Evolutionary conservation across 2,329 filamentous ascomycete species (phyloP).

Genomic region (Phaeomoniella chlamydospora): DNA sequence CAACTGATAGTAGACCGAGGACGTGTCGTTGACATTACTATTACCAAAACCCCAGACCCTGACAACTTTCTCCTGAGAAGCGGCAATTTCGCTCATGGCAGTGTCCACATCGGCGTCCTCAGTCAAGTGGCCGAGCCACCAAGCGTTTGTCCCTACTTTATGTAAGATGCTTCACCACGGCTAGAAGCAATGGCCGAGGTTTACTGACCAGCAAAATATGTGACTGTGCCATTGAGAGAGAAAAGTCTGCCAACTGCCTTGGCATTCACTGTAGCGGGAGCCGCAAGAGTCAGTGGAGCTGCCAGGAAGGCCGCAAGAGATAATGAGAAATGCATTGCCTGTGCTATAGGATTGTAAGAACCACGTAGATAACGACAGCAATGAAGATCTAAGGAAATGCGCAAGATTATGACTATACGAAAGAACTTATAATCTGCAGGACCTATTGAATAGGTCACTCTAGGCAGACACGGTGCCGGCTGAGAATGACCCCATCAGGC

Average conservation of each 20-base stretch:
- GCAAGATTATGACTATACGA: too few relatives aligned
- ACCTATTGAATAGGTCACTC: too few relatives aligned
- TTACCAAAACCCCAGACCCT: conserved; percentile 42
- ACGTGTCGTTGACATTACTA: conserved; percentile 20
- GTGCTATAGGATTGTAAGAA: too few relatives aligned
- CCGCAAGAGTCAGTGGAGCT: conserved; percentile 7
- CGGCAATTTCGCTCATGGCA: conserved; percentile 9
- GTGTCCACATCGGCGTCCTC: conserved; percentile 33
- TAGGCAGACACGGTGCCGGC: too few relatives aligned
- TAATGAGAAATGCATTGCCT: background rate
- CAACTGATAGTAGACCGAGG: conserved; percentile 27
- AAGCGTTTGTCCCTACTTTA: conserved; percentile 33
- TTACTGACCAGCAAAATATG: background rate
- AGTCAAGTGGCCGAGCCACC: conserved; percentile 37
- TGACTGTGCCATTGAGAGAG: background rate
- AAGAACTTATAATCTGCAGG: too few relatives aligned
- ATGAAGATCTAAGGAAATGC: too few relatives aligned
- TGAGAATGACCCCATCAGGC: too few relatives aligned
- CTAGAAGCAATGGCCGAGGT: background rate
- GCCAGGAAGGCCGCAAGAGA: conserved; percentile 4
- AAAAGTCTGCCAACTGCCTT: background rate
- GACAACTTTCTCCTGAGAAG: conserved; percentile 33
- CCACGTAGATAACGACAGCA: too few relatives aligned
- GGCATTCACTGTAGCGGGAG: background rate
- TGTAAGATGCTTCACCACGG: background rate